Percentiles rank a stretch among this genome's conserved stretches.
These are phyloP conservation scores for Aureobasidium sp. DNA, from an alignment of 2,329 filamentous ascomycete genomes.

Conservation along the genomic window DNA sequence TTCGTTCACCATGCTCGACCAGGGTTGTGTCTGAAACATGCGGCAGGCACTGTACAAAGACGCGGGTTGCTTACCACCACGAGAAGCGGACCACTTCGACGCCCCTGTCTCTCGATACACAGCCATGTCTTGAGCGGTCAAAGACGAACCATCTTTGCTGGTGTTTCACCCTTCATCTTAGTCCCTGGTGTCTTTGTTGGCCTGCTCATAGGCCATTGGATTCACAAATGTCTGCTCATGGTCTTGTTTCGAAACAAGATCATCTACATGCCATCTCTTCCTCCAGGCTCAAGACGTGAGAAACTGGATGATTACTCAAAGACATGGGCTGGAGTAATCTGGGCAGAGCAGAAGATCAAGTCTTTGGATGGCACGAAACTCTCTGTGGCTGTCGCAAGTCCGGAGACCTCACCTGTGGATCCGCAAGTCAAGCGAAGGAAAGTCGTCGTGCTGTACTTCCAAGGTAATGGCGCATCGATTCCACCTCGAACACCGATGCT, in stretches of 20 bases:
- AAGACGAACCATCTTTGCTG: conserved; percentile 18
- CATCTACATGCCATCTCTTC: conserved; percentile 70
- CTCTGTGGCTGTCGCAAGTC: conserved; percentile 45
- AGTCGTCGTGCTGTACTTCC: conserved; percentile 37
- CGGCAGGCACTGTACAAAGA: neutral
- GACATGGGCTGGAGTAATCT: conserved; percentile 53
- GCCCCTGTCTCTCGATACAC: neutral
- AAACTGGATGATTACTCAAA: conserved; percentile 54
- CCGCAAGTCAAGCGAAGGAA: neutral
- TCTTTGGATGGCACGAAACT: conserved; percentile 60
- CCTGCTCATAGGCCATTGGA: conserved; percentile 57
- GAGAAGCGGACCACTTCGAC: neutral
- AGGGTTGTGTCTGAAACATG: neutral
- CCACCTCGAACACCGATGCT: conserved; percentile 40
- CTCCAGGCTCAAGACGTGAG: conserved; percentile 59
- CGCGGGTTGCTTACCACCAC: neutral
- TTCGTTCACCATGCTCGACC: neutral
- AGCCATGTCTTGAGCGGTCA: neutral
- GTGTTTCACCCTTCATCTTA: conserved; percentile 37
- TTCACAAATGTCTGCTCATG: conserved; percentile 61
- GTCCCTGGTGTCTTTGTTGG: conserved; percentile 57
- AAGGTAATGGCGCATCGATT: conserved; percentile 39
- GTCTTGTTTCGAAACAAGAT: conserved; percentile 72
- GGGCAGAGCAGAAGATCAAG: conserved; percentile 54
- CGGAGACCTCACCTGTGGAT: neutral